Conservation (phyloP, 139 green algal species). For the Microglena sp. region DNA sequence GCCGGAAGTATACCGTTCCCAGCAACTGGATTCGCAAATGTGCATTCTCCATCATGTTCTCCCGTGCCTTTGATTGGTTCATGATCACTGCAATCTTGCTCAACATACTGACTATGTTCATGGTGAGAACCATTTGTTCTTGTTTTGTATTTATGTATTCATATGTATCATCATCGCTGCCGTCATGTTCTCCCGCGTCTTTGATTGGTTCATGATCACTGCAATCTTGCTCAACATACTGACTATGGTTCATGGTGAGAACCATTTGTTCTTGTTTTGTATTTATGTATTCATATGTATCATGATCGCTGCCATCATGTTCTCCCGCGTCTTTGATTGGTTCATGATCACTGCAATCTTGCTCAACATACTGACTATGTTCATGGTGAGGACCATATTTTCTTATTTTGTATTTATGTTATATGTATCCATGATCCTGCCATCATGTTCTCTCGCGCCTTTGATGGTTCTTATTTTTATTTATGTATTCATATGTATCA, state of each 20-base stretch:
- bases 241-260: conserved; percentile 19
- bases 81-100: conserved; percentile 12
- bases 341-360: conserved; percentile 14
- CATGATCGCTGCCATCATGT: too few species aligned
- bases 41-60: neutral
- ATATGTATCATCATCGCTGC: too few species aligned
- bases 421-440: too few species aligned
- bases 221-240: conserved; percentile 18
- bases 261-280: too few species aligned
- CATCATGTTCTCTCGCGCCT: conserved; percentile 1
- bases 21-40: neutral
- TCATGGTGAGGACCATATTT: too few species aligned
- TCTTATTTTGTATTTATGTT: too few species aligned
- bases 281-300: too few species aligned
- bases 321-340: conserved; percentile 5
- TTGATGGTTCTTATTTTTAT: too few species aligned
- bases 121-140: too few species aligned
- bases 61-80: conserved; percentile 5
- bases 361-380: conserved; percentile 23
- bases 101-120: conserved; percentile 26
- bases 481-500: too few species aligned
- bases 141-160: too few species aligned
- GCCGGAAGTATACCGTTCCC: neutral
- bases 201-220: conserved; percentile 9
- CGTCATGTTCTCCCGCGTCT: neutral